Conservation (phyloP, 2,329 filamentous ascomycete genomes). For the Ceratocystis cubensis region DNA sequence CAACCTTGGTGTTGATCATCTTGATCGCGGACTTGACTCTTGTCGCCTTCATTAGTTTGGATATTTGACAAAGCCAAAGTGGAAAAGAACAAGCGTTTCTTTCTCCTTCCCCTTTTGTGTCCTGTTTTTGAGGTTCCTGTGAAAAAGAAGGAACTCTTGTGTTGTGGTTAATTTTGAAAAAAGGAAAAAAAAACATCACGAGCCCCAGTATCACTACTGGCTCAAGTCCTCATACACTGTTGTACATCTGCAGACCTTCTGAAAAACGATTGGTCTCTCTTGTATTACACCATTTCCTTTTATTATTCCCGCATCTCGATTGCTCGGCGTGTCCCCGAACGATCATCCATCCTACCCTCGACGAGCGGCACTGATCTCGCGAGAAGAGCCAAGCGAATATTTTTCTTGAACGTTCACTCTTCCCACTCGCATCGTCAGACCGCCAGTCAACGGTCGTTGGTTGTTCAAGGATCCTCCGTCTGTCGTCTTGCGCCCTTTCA, state of each 20-base stretch:
- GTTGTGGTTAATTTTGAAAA: slow-evolving; percentile 5
- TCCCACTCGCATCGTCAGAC: slow-evolving; percentile 22
- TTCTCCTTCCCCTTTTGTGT: not conserved
- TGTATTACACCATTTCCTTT: not conserved
- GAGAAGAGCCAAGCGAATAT: slow-evolving; percentile 21
- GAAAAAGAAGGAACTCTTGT: slow-evolving; percentile 11
- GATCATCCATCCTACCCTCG: slow-evolving; percentile 18
- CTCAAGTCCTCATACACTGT: not conserved
- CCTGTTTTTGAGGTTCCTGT: slow-evolving; percentile 11
- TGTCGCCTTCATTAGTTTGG: not conserved
- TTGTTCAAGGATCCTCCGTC: slow-evolving; percentile 20
- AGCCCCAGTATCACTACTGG: not conserved
- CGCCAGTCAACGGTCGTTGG: slow-evolving; percentile 21
- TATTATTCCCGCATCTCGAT: slow-evolving; percentile 18
- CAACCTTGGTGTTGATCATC: slow-evolving; percentile 19
- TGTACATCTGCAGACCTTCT: slow-evolving; percentile 4
- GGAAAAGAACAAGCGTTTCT: not conserved
- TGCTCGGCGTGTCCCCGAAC: slow-evolving; percentile 19
- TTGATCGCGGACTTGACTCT: slow-evolving; percentile 12
- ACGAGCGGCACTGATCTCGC: slow-evolving; percentile 22
- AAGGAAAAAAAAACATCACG: slow-evolving; percentile 1
- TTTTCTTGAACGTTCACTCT: slow-evolving; percentile 21
- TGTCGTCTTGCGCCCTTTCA: slow-evolving; percentile 20
- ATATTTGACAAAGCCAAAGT: not conserved
- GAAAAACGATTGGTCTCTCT: slow-evolving; percentile 15